A percentile compares a stretch with the other conserved stretches of the same genome.
These are phyloP conservation scores for Cladosporium sp. DNA, from an alignment of 2,329 filamentous ascomycete genomes.

Conservation along the genomic window DNA sequence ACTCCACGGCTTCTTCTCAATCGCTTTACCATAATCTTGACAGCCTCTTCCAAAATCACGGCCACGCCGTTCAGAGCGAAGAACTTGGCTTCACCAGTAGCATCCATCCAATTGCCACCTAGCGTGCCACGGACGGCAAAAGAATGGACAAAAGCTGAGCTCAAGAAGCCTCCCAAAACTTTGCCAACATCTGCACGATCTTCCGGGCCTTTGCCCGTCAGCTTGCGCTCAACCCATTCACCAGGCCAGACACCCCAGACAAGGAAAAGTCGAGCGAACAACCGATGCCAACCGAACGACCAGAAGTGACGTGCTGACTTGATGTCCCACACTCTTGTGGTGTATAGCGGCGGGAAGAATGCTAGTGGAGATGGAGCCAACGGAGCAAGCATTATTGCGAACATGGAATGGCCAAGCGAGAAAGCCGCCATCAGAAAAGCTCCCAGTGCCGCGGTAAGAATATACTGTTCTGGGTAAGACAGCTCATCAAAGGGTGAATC, in stretches of 20 bases:
- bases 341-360: slow-evolving; percentile 44
- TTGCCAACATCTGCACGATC: slow-evolving; percentile 41
- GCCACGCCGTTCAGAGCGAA: slow-evolving; percentile 30
- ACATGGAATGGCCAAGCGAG: slow-evolving; percentile 39
- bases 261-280: slow-evolving; percentile 42
- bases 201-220: slow-evolving; percentile 32
- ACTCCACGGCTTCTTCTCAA: slow-evolving; percentile 18
- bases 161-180: slow-evolving; percentile 40
- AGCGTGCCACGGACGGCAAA: slow-evolving; percentile 39
- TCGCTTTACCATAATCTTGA: slow-evolving; percentile 19
- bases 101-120: slow-evolving; percentile 33
- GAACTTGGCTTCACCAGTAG: slow-evolving; percentile 30
- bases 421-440: slow-evolving; percentile 43
- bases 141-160: slow-evolving; percentile 39
- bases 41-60: slow-evolving; percentile 26
- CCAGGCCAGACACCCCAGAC: slow-evolving; percentile 46
- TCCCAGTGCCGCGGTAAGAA: slow-evolving; percentile 38
- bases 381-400: slow-evolving; percentile 37
- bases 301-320: slow-evolving; percentile 38
- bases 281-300: slow-evolving; percentile 44
- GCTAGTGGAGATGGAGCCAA: slow-evolving; percentile 39
- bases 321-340: slow-evolving; percentile 39
- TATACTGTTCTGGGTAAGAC: slow-evolving; percentile 31
- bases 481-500: slow-evolving; percentile 34
- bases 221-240: slow-evolving; percentile 39